Percentiles rank a stretch among this genome's conserved stretches.
Conservation (phyloP, 306 rosid genomes). For the Quercus variabilis region DNA sequence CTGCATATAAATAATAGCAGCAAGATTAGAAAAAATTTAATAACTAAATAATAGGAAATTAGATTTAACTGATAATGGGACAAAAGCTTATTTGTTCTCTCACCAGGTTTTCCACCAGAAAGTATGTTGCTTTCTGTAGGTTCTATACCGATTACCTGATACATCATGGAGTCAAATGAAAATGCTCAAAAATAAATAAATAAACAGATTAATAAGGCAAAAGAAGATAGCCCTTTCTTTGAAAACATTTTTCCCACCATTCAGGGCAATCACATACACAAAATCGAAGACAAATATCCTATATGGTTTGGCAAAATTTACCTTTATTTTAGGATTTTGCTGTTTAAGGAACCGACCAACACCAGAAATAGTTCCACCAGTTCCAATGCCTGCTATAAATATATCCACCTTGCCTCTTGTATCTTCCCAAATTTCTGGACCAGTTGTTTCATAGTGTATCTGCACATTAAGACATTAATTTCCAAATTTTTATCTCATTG, state of each 20-base stretch:
- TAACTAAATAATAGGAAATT: not conserved
- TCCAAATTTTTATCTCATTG: slow-evolving; percentile 12
- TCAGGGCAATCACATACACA: not conserved
- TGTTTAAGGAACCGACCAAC: slow-evolving; percentile 78
- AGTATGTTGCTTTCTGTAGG: slow-evolving; percentile 95
- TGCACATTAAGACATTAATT: slow-evolving; percentile 38
- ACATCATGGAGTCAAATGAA: slow-evolving; percentile 19
- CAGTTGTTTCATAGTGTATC: slow-evolving; percentile 97
- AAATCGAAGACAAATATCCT: not conserved
- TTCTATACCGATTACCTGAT: slow-evolving; percentile 87
- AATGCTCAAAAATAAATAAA: slow-evolving; percentile 3
- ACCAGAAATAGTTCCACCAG: slow-evolving; percentile 98
- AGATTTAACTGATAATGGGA: slow-evolving; percentile 10
- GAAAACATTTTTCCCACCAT: slow-evolving; percentile 7
- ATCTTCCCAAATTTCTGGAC: slow-evolving; percentile 99
- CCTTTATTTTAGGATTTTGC: slow-evolving; percentile 80
- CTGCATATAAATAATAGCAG: slow-evolving; percentile 41
- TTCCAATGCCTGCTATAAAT: slow-evolving; percentile 94
- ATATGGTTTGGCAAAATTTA: slow-evolving; percentile 19
- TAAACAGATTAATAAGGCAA: slow-evolving; percentile 9
- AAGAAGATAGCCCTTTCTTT: slow-evolving; percentile 4
- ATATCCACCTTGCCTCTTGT: slow-evolving; percentile 94
- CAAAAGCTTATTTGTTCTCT: slow-evolving; percentile 28
- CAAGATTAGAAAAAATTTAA: slow-evolving; percentile 6
- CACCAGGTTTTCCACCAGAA: slow-evolving; percentile 97